Evolutionary conservation across 768 basidiomycete genomes (phyloP), one percentile per base, ranked within the genome.

Genomic region (Mycena indigotica): DNA sequence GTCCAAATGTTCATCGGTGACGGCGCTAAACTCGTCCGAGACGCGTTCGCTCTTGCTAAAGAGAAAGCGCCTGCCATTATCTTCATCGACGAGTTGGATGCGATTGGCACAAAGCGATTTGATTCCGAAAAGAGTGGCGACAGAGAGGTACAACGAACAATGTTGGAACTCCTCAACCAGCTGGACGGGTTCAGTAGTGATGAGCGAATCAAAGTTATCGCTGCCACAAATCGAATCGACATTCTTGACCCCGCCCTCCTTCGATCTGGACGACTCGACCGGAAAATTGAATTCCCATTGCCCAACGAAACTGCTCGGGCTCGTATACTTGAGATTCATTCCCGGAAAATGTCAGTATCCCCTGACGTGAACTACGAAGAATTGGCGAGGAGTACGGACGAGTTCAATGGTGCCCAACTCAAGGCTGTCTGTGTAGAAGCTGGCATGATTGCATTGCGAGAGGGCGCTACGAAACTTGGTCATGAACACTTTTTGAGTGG

Each of bases 1-100:
- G 97, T 99, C 13, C 97, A 99, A 75, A 99, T 98, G 97, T 99
- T 96, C 73, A 99, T 99, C 65, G 97, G 97, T 74, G 97, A 98
- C 72, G 97, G 97, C 68, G 97, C 97, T 53, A 98, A 98, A 73
- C 86, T 99, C 50, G 97, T 99, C 21, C 92, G 97, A 45, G 97
- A 99, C 67, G 96, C 96, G 3, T 98, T 99, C 70, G 95, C 95
- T 45, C 82, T 99, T 45, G 97, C 97, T 17, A 98, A 98, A 74
- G 92, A 97, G 80, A 98, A 98, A 68, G 92, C 95, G 1, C 95
- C 95, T 5, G 91, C 95, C n/a, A 98, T 98, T 72, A 98, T 98
- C 72, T 98, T 98, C 76, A 98, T 98, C 63, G 96, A 98, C 67
- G 96, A 98, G 69, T 73, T 98, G 69, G 96, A 98, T 71, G 95